A percentile compares a stretch with the other conserved stretches of the same genome.
phyloP scores from a whole-genome alignment of 345 rosid genomes.

The Gossypium rotundifolium region DNA sequence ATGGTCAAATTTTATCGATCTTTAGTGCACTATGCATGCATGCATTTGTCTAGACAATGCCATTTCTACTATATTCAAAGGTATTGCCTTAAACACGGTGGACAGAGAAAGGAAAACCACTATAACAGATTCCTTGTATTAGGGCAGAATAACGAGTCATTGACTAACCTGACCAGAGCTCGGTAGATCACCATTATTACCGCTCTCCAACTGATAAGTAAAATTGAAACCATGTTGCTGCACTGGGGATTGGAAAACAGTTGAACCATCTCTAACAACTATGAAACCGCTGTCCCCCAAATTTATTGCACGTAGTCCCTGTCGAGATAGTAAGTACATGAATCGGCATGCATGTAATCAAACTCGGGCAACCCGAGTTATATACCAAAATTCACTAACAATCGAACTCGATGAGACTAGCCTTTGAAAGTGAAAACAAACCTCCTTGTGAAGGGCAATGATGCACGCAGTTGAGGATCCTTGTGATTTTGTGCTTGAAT shows the following conservation, averaged over 20 bases:
- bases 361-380: not conserved
- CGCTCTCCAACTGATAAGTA: constrained; percentile 85
- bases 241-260: constrained; percentile 78
- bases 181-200: constrained; percentile 64
- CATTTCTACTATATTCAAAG: not conserved
- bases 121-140: not conserved
- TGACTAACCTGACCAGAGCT: constrained; percentile 78
- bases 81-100: not conserved
- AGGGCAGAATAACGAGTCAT: not conserved
- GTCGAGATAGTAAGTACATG: not conserved
- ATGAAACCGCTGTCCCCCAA: constrained; percentile 97
- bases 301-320: constrained; percentile 78
- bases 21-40: not conserved
- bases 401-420: not conserved
- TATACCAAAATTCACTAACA: not conserved
- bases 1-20: not conserved
- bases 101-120: not conserved
- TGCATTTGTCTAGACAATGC: not conserved
- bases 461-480: constrained; percentile 97
- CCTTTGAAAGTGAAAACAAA: constrained; percentile 19
- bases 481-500: constrained; percentile 63
- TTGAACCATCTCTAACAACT: constrained; percentile 76
- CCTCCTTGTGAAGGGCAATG: constrained; percentile 72
- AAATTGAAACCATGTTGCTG: constrained; percentile 96
- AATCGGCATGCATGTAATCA: not conserved